Conservation (phyloP, 192 early-diverging fungal genomes). For the Umbelopsis ramanniana region DNA sequence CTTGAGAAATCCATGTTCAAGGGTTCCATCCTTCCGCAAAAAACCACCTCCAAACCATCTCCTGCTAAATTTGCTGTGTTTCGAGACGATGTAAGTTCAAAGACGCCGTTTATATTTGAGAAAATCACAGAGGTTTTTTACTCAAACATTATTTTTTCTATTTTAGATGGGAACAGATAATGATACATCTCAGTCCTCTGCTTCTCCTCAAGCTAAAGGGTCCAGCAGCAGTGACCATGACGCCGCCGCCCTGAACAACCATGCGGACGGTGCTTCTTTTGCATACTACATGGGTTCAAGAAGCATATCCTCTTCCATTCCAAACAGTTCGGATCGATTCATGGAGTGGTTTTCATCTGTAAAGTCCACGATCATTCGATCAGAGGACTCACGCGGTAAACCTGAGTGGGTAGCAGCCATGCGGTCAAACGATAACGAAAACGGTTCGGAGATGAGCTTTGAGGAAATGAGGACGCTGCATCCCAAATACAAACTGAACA, state of each 20-base stretch:
- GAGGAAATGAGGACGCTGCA: conserved; percentile 5
- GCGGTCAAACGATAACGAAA: conserved; percentile 11
- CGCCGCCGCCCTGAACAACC: neutral
- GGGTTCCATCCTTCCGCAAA: neutral
- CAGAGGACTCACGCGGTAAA: conserved; percentile 9
- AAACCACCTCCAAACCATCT: neutral
- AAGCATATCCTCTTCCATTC: neutral
- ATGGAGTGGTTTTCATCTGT: conserved; percentile 16
- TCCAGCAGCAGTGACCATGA: neutral
- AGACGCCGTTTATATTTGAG: no score
- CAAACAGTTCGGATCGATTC: conserved; percentile 7
- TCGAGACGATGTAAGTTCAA: neutral
- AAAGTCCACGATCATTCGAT: neutral
- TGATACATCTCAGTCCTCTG: neutral
- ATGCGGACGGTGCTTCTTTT: neutral
- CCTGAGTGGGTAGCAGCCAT: conserved; percentile 9
- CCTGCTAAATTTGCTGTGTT: conserved; percentile 13
- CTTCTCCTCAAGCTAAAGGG: neutral
- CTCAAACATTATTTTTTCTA: neutral
- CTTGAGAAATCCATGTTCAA: conserved; percentile 4
- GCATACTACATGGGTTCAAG: conserved; percentile 10
- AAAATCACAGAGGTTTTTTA: neutral
- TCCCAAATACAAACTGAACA: conserved; percentile 15
- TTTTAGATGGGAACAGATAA: neutral
- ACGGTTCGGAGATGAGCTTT: conserved; percentile 16